Conservation (phyloP, 2,329 filamentous ascomycete species). For the Aphanoascus verrucosus region DNA sequence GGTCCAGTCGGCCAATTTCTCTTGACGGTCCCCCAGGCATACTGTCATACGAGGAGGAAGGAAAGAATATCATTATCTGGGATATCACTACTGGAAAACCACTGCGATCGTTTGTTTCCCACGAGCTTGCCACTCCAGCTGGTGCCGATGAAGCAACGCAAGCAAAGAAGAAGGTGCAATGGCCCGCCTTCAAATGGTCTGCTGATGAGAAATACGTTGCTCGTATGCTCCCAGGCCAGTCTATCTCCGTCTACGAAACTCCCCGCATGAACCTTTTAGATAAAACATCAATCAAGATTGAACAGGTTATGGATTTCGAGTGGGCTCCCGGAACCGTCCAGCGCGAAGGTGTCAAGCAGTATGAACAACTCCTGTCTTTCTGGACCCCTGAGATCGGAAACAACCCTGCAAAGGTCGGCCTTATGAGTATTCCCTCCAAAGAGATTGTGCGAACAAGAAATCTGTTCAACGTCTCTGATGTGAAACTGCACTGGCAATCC, state of each 20-base stretch:
- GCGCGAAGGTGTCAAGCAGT: constrained; percentile 75
- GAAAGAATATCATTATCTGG: constrained; percentile 99
- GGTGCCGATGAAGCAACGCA: constrained; percentile 48
- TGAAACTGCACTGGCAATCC: constrained; percentile 97
- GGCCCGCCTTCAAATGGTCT: constrained; percentile 99
- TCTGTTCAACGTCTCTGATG: constrained; percentile 94
- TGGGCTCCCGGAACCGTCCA: constrained; percentile 80
- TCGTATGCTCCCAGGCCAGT: constrained; percentile 73
- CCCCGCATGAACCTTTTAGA: constrained; percentile 82
- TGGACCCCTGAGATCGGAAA: constrained; percentile 98
- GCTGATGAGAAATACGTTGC: constrained; percentile 95
- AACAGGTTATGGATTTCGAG: constrained; percentile 94
- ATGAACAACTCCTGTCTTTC: constrained; percentile 95
- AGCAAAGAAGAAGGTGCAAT: constrained; percentile 85
- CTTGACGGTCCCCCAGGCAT: constrained; percentile 79
- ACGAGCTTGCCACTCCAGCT: constrained; percentile 59
- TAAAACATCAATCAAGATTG: constrained; percentile 89
- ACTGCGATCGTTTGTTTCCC: constrained; percentile 82
- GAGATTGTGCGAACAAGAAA: constrained; percentile 89
- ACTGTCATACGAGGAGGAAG: constrained; percentile 85
- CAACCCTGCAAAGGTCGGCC: constrained; percentile 90
- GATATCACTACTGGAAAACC: constrained; percentile 83
- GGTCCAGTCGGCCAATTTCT: constrained; percentile 87
- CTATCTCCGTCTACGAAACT: constrained; percentile 83
- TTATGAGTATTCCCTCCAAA: constrained; percentile 95